A percentile compares a stretch with the other conserved stretches of the same genome.
phyloP scores from a whole-genome alignment of 768 basidiomycete genomes.

The Mycena vitilis region DNA sequence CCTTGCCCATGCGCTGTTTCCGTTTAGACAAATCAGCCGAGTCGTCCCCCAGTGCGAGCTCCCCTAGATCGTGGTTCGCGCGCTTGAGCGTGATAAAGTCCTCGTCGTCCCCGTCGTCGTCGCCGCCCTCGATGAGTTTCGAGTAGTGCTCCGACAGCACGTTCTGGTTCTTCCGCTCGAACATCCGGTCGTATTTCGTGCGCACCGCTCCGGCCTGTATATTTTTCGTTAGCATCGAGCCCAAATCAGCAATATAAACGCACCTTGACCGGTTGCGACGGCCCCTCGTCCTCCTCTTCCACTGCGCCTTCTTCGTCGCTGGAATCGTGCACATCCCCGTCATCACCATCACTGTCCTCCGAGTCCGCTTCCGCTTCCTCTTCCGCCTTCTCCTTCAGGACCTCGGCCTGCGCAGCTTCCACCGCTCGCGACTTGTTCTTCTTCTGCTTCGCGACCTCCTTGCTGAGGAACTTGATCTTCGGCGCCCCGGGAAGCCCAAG shows the following conservation, averaged over 20 bases:
- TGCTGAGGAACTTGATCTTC: conserved; percentile 88
- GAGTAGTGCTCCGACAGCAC: conserved; percentile 91
- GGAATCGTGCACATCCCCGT: conserved; percentile 30
- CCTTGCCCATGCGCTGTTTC: conserved; percentile 78
- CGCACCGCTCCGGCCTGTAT: conserved; percentile 58
- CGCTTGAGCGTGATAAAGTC: conserved; percentile 96
- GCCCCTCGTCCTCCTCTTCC: conserved; percentile 40
- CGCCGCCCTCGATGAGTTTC: conserved; percentile 78
- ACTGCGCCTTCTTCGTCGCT: conserved; percentile 38
- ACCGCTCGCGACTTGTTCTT: conserved; percentile 76
- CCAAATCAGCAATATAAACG: conserved; percentile 17
- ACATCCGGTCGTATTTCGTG: conserved; percentile 99
- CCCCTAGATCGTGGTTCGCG: conserved; percentile 79
- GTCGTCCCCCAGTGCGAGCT: conserved; percentile 35
- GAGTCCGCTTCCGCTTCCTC: conserved; percentile 27
- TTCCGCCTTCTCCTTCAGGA: conserved; percentile 38
- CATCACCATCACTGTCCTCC: conserved; percentile 37
- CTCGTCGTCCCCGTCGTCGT: conserved; percentile 62
- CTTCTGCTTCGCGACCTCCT: conserved; percentile 75
- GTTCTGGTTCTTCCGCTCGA: conserved; percentile 94
- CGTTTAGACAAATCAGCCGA: conserved; percentile 82
- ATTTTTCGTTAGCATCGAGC: background rate
- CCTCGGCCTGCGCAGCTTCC: conserved; percentile 48
- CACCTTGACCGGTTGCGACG: conserved; percentile 58
- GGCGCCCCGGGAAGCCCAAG: conserved; percentile 95